Base-by-base conservation (phyloP, 1,284 basidiomycete genomes). In the Cutaneotrichosporon cavernicola region DNA sequence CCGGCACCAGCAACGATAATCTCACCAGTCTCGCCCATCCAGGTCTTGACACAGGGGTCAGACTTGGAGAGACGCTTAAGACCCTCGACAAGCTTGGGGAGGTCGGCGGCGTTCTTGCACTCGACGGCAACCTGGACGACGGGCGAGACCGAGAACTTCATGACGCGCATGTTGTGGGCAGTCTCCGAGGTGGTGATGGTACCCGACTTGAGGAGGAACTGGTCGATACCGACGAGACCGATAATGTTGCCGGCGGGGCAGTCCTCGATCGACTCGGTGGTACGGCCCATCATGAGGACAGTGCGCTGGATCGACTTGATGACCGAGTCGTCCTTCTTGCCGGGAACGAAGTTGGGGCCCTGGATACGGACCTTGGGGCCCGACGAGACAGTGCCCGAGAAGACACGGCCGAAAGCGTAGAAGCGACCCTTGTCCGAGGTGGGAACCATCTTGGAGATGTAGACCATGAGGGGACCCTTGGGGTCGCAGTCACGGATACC, bases 391-490 rank as follows among this genome's bases (percentile, higher is more conserved):
- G 94, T 98, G 82, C 97, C 97, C 69, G 97, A 93, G 88, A 99
- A 99, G 85, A 99, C 90, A 88, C 97, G 97, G 84, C 97, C 97
- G 83, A 99, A 99, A 72, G 97, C 97, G 84, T 99, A 99, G 91
- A 99, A 99, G 72, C 97, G 95, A 79, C 97, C 97, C 85, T 99
- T 99, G 84, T 99, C 97, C 75, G 96, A 97, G 65, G 97, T 99
- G 71, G 97, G 97, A 73, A 99, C 96, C 97, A 99, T 99, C 89
- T 99, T 99, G 76, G 97, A 99, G 84, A 99, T 87, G 85, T 99
- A 99, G 74, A 97, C 88, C 82, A 99, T 95, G 73, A 99, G 90
- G 72, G 97, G 97, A 70, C 89, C 97, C 70, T 90, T 91, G 81
- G 97, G 90, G 84, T 99, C 92, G 82, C 97, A 99, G 83, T 99